Evolutionary conservation across 768 basidiomycete species (phyloP).

Genomic region (Stropharia rugosoannulata): DNA sequence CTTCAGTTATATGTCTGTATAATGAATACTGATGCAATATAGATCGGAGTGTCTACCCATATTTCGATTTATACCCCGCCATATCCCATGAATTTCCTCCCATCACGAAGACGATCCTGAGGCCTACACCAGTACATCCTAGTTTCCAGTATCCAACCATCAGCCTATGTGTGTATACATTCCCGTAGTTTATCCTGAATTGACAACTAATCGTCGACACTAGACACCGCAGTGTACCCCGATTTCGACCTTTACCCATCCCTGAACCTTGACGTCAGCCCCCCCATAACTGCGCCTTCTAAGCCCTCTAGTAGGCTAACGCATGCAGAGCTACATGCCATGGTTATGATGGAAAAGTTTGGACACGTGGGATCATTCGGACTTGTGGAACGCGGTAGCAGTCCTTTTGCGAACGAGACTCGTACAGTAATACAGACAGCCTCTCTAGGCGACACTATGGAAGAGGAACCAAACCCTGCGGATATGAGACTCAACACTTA

Average conservation of each 20-base stretch:
- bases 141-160: conserved; percentile 10
- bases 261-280: neutral
- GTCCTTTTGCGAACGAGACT: neutral
- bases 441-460: neutral
- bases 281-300: neutral
- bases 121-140: neutral
- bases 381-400: conserved; percentile 1
- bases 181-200: neutral
- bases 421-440: conserved; percentile 3
- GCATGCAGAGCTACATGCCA: conserved; percentile 32
- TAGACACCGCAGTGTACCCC: conserved; percentile 20
- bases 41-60: conserved; percentile 41
- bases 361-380: conserved; percentile 14
- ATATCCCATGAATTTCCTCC: neutral
- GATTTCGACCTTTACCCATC: conserved; percentile 22
- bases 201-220: neutral
- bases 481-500: no score
- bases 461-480: neutral
- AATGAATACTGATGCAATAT: neutral
- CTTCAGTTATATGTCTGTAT: neutral
- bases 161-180: conserved; percentile 15
- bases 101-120: neutral
- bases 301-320: conserved; percentile 26
- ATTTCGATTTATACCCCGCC: conserved; percentile 29
- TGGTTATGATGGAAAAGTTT: conserved; percentile 34